Evolutionary conservation across 2,329 filamentous ascomycete genomes (phyloP).

Genomic region (Pezicula radicicola): DNA sequence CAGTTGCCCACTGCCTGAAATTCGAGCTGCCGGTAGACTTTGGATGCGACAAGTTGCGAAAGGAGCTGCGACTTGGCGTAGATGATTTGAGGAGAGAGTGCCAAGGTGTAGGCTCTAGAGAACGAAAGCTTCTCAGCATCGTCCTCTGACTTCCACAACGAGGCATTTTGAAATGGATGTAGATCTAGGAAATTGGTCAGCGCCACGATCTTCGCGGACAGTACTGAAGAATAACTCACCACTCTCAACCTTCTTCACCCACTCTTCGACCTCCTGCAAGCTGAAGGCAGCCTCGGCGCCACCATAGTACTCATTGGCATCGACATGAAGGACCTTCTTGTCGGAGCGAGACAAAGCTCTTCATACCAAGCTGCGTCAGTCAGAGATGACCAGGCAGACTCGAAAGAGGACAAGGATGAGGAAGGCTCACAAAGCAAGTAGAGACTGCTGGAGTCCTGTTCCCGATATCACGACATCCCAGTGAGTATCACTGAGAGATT

Average conservation of each 20-base stretch:
- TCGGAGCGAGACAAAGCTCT: constrained; percentile 90
- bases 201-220: neutral
- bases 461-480: constrained; percentile 82
- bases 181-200: constrained; percentile 11
- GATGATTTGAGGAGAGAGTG: constrained; percentile 81
- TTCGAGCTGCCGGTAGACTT: constrained; percentile 84
- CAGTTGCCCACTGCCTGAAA: constrained; percentile 92
- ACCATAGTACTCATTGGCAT: constrained; percentile 86
- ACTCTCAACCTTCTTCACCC: constrained; percentile 50
- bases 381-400: constrained; percentile 48
- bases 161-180: constrained; percentile 24
- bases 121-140: constrained; percentile 45
- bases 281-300: constrained; percentile 82
- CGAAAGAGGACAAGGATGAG: constrained; percentile 2
- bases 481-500: constrained; percentile 67
- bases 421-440: constrained; percentile 67
- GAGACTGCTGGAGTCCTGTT: constrained; percentile 74
- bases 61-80: constrained; percentile 80
- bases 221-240: constrained; percentile 21
- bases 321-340: constrained; percentile 88
- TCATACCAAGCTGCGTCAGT: constrained; percentile 63
- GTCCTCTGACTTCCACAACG: constrained; percentile 19
- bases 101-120: constrained; percentile 76
- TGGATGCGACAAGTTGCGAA: constrained; percentile 80
- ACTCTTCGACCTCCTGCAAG: constrained; percentile 75